Conservation (phyloP, 495 filamentous ascomycete genomes). For the Hyaloscypha finlandica region DNA sequence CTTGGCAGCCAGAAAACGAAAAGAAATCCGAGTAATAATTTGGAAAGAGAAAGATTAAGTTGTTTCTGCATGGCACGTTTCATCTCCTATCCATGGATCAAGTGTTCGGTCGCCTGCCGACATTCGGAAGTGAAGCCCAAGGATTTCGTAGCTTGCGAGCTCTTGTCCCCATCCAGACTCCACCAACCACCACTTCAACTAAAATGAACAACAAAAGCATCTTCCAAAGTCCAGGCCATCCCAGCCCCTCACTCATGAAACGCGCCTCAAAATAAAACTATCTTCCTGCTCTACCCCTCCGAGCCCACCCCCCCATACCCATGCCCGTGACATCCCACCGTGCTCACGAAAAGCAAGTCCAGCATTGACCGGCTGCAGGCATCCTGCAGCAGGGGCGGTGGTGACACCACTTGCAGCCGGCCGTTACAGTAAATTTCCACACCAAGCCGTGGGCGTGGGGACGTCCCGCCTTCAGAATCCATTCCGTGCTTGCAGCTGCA, state of each 20-base stretch:
- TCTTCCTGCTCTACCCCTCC: background rate
- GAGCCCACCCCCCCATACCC: too few species aligned
- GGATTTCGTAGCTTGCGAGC: too few species aligned
- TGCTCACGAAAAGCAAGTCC: background rate
- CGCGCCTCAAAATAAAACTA: background rate
- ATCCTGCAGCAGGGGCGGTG: background rate
- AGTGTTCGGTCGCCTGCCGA: too few species aligned
- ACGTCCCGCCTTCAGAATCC: background rate
- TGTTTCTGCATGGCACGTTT: too few species aligned
- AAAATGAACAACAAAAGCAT: background rate
- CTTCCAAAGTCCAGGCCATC: background rate
- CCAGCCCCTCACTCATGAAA: background rate
- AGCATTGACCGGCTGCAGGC: background rate
- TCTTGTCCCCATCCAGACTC: too few species aligned
- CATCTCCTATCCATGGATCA: too few species aligned
- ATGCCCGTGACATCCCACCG: background rate
- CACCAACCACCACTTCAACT: too few species aligned
- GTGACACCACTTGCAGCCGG: background rate
- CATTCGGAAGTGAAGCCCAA: too few species aligned
- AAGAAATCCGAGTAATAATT: too few species aligned
- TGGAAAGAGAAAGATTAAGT: too few species aligned
- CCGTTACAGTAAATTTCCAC: background rate
- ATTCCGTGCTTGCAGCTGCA: constrained; percentile 1
- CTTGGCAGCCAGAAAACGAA: background rate
- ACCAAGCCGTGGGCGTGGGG: background rate